Conservation (phyloP, 2,329 filamentous ascomycete species). For the Hypoxylon rubiginosum region DNA sequence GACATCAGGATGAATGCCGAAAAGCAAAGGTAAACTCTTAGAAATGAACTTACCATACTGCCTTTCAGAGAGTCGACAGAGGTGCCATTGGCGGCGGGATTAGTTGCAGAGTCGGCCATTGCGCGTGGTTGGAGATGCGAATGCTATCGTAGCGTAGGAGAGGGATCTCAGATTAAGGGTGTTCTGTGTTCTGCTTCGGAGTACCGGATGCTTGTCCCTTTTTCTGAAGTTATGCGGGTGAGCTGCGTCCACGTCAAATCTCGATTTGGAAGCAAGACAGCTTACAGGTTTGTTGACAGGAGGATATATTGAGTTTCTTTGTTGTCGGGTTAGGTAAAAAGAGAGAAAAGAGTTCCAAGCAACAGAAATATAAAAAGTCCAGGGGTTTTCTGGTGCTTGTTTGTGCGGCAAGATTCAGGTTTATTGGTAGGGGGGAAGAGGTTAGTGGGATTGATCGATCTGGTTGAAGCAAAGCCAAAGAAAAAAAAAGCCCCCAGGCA, state of each 20-base stretch:
- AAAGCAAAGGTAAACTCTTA: background rate
- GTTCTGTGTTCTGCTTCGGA: slow-evolving; percentile 28
- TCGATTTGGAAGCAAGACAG: background rate
- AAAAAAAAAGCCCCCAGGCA: slow-evolving; percentile 21
- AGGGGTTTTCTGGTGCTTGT: slow-evolving; percentile 28
- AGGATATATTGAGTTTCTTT: slow-evolving; percentile 6
- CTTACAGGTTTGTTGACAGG: slow-evolving; percentile 22
- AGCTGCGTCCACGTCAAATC: slow-evolving; percentile 28
- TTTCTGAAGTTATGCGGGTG: slow-evolving; percentile 34
- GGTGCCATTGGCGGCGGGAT: slow-evolving; percentile 61
- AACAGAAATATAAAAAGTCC: slow-evolving; percentile 22
- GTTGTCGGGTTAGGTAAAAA: background rate
- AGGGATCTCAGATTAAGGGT: background rate
- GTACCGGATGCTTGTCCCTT: slow-evolving; percentile 30
- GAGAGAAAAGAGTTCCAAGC: slow-evolving; percentile 4
- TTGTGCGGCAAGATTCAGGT: slow-evolving; percentile 40
- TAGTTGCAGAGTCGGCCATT: slow-evolving; percentile 60
- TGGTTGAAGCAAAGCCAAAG: slow-evolving; percentile 33
- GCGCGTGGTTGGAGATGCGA: slow-evolving; percentile 43
- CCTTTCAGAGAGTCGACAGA: slow-evolving; percentile 63
- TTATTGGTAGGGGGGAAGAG: slow-evolving; percentile 26
- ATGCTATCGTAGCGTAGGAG: slow-evolving; percentile 39
- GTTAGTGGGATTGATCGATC: slow-evolving; percentile 41
- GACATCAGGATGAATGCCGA: background rate
- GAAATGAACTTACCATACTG: slow-evolving; percentile 64